Evolutionary conservation across 2,329 filamentous ascomycete genomes (phyloP).

Genomic region (Aureobasidium mangrovei): DNA sequence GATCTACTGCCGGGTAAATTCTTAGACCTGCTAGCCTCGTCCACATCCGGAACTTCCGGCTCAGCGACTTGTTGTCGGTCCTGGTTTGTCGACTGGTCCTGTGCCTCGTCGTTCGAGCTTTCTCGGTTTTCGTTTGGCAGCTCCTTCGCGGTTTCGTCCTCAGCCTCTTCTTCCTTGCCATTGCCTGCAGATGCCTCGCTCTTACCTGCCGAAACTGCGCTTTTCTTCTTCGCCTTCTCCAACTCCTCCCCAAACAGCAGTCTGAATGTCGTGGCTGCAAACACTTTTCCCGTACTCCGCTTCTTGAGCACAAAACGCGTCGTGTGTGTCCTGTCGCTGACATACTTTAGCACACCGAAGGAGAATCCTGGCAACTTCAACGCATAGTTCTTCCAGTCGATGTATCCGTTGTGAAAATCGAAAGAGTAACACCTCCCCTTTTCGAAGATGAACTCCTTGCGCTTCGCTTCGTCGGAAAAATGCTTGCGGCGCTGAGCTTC

Average conservation of each 20-base stretch:
- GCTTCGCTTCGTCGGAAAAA: slow-evolving; percentile 30
- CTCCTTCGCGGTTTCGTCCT: neutral
- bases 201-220: neutral
- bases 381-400: slow-evolving; percentile 40
- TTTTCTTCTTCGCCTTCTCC: slow-evolving; percentile 21
- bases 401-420: slow-evolving; percentile 42
- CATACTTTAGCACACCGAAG: slow-evolving; percentile 37
- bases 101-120: slow-evolving; percentile 2
- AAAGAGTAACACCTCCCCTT: slow-evolving; percentile 36
- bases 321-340: slow-evolving; percentile 38
- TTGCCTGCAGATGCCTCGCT: neutral
- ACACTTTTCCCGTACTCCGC: slow-evolving; percentile 31
- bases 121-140: slow-evolving; percentile 1
- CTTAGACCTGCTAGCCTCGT: neutral
- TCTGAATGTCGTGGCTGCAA: slow-evolving; percentile 39
- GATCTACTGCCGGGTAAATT: neutral
- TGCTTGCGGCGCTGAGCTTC: slow-evolving; percentile 38
- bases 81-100: neutral
- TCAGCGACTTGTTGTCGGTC: neutral
- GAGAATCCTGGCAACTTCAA: slow-evolving; percentile 38
- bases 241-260: slow-evolving; percentile 37
- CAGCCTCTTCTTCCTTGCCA: neutral
- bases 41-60: neutral
- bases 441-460: slow-evolving; percentile 34
- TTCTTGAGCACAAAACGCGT: slow-evolving; percentile 40